Percentiles rank a stretch among this genome's conserved stretches.
phyloP scores from a whole-genome alignment of 192 early-diverging fungal genomes.

The Coemansia sp. region DNA sequence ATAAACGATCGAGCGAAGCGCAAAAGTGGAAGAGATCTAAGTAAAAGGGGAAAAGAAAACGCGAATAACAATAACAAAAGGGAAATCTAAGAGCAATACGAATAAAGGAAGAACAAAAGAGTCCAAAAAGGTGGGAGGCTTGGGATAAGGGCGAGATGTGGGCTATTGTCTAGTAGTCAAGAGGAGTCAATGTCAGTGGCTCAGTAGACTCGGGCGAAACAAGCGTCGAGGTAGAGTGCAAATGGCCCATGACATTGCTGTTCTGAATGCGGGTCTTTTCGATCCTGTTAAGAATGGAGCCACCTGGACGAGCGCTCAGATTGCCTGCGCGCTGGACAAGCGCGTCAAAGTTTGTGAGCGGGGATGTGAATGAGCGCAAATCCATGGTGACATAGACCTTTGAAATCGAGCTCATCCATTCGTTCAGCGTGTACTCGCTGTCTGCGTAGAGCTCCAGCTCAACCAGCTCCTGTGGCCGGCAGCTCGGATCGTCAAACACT shows the following conservation, averaged over 20 bases:
- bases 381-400: constrained; percentile 53
- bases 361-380: constrained; percentile 48
- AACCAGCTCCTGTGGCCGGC: constrained; percentile 25
- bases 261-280: constrained; percentile 24
- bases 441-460: constrained; percentile 51
- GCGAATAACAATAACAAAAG: neutral
- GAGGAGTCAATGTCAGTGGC: constrained; percentile 29
- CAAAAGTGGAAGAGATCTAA: neutral
- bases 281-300: constrained; percentile 45
- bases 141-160: neutral
- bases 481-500: constrained; percentile 38
- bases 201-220: constrained; percentile 21
- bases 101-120: neutral
- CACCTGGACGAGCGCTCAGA: constrained; percentile 26
- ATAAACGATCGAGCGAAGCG: neutral
- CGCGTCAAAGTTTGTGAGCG: constrained; percentile 50
- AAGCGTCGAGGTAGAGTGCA: constrained; percentile 33
- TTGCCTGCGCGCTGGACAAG: constrained; percentile 44
- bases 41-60: neutral
- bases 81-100: constrained; percentile 8
- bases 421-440: constrained; percentile 27
- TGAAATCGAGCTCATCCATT: constrained; percentile 45
- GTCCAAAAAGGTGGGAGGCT: constrained; percentile 1
- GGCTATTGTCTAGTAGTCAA: constrained; percentile 2
- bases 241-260: constrained; percentile 10